phyloP scores from a whole-genome alignment of 345 rosid genomes.

The Pugionium cornutum region DNA sequence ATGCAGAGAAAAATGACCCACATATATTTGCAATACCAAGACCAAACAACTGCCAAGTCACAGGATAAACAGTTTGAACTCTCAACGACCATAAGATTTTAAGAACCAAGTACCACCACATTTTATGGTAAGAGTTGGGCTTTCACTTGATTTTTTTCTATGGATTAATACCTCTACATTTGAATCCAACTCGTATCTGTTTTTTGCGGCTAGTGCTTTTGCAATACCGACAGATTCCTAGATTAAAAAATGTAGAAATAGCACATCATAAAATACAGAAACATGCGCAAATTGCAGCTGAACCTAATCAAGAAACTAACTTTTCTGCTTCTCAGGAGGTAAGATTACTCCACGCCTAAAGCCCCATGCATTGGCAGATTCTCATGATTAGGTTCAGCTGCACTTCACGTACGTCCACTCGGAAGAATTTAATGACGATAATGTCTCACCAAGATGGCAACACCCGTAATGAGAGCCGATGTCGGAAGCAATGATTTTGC shows the following conservation, averaged over 20 bases:
- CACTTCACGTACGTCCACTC: slow-evolving; percentile 1
- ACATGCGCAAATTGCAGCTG: slow-evolving; percentile 14
- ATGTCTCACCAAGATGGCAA: slow-evolving; percentile 91
- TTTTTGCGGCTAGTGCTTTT: slow-evolving; percentile 96
- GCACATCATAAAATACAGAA: slow-evolving; percentile 11
- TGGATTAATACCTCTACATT: slow-evolving; percentile 70
- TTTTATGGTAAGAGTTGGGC: slow-evolving; percentile 3
- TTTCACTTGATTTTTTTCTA: slow-evolving; percentile 10
- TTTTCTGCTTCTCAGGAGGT: slow-evolving; percentile 19
- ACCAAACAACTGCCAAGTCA: slow-evolving; percentile 80
- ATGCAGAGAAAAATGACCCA: slow-evolving; percentile 84
- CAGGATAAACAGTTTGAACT: slow-evolving; percentile 24
- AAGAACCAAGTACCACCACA: background rate
- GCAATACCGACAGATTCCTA: slow-evolving; percentile 99
- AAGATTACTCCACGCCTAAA: slow-evolving; percentile 2
- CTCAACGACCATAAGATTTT: slow-evolving; percentile 14
- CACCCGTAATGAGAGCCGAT: slow-evolving; percentile 90
- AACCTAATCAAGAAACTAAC: slow-evolving; percentile 15
- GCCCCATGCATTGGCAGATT: slow-evolving; percentile 8
- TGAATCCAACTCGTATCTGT: slow-evolving; percentile 89
- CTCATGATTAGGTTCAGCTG: slow-evolving; percentile 28
- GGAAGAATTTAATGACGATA: slow-evolving; percentile 8
- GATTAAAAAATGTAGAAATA: slow-evolving; percentile 11
- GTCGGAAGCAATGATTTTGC: slow-evolving; percentile 76
- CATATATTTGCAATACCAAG: slow-evolving; percentile 86